These are phyloP conservation scores for Cystobasidium pallidum DNA, from an alignment of 1,284 basidiomycete genomes.

Conservation along the genomic window DNA sequence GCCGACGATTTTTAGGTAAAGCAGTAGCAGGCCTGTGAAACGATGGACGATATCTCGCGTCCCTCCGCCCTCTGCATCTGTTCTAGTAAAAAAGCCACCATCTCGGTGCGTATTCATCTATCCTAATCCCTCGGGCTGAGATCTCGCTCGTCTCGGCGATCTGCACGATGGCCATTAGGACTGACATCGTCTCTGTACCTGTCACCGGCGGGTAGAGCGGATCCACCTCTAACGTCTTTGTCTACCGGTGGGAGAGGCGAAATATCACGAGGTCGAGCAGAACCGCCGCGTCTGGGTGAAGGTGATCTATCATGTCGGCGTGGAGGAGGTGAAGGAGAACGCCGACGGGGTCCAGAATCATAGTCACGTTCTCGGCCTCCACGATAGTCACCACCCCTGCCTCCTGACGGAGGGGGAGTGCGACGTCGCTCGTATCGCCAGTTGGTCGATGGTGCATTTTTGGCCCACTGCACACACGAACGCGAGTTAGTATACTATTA, in stretches of 20 bases:
- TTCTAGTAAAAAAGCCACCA: too few species aligned
- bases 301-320: slow-evolving; percentile 24
- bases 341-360: slow-evolving; percentile 25
- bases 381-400: slow-evolving; percentile 31
- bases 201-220: background rate
- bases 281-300: slow-evolving; percentile 21
- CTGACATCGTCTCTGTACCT: slow-evolving; percentile 32
- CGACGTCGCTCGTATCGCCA: slow-evolving; percentile 39
- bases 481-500: background rate
- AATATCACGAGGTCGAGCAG: background rate
- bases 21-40: background rate
- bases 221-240: slow-evolving; percentile 32
- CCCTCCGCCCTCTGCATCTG: too few species aligned
- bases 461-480: slow-evolving; percentile 34
- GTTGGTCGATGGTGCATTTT: slow-evolving; percentile 43
- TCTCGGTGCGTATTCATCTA: background rate
- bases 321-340: slow-evolving; percentile 32
- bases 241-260: slow-evolving; percentile 13
- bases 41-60: too few species aligned
- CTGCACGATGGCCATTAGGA: slow-evolving; percentile 10
- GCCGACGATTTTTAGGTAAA: background rate
- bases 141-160: slow-evolving; percentile 25
- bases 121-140: background rate
- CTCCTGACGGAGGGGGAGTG: background rate
- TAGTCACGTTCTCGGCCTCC: slow-evolving; percentile 30